Base-by-base conservation (phyloP, 768 basidiomycete species). In the Solioccasus polychromus region DNA sequence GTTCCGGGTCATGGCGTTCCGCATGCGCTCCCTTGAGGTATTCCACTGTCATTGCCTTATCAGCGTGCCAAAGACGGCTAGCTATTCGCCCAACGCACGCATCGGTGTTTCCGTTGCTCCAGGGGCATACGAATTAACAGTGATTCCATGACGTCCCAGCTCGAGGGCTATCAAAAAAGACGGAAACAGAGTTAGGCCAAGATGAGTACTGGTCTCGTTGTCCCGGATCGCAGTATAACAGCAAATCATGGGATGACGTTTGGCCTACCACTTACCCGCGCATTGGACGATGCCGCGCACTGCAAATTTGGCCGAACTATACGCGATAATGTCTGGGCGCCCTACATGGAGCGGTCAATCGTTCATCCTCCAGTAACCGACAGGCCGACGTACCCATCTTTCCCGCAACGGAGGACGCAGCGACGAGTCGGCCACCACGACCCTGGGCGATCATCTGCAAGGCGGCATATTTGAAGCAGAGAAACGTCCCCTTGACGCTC, bases 91-190 rank as follows among this genome's bases (percentile, higher is more conserved):
- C 35, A 26, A 48, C 60, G 51, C 47, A 45, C 51, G 7, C 54
- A 64, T 59, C 14, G 38, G 15, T 15, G 68, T 70, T 35, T 45
- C 39, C 12, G 68, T 60, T 26, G 47, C 42, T 10, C 53, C 54
- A 15, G 65, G 65, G 23, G 67, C 56, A 53, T 53, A 67, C 43
- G 66, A 52, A 53, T 63, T 58, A 12, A 57, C 63, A 7, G 53
- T 61, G 45, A 65, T 64, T 5, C 42, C 45, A 45, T 62, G 40
- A 17, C 50, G 39, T 25, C 50, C 57, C 24, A 60, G 55, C 51
- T 69, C 67, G n/a, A 56, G 19, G 0, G 57, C 64, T 64, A 15
- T 24, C n/a, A 6, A 3, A 42, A 30, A 26, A 11, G 11, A 6
- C 11, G 7, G 7, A 26, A 6, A 11, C 26, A 11, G 26, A 26